Base-by-base conservation (phyloP, 352 stramenopile genomes). In the Pythium monospermum region DNA sequence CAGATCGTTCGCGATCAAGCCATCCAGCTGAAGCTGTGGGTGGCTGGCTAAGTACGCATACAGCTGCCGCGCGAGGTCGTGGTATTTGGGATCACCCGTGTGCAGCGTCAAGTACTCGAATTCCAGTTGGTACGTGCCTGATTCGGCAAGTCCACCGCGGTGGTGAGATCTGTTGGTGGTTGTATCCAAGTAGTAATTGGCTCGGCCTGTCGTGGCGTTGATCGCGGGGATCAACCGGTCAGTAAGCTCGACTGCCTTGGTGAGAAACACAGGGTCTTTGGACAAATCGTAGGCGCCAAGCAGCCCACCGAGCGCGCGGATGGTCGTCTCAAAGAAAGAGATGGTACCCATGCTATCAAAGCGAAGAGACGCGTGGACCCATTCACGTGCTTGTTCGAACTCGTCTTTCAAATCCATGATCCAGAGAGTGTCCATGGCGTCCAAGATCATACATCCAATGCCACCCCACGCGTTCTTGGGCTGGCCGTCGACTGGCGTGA, bases 311-410 rank as follows among this genome's bases (percentile, higher is more conserved):
- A 99, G 74, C 57, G 90, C 88, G 18, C 97, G 91, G 77, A 99
- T 99, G 36, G 96, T 99, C 3, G 96, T 99, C 79, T 99, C 97
- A 75, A 99, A 99, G n/a, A 98, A 79, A 22, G 88, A 98, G 4
- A 99, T 76, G 21, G 78, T 62, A 27, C 77, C 76, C 49, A 91
- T 59, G 19, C 86, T 66, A 6, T 70, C 76, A 35, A 98, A 94
- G 55, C 96, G 69, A 0, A 98, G 52, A 28, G 81, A 53, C n/a
- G 73, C 63, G 1, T 60, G 66, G 30, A 98, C 80, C 60, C 88
- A 98, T 23, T 97, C 68, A 25, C 76, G 69, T 1, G 89, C 93
- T 35, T 95, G 71, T 16, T 80, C 58, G 59, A 98, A 98, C 57
- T 98, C 95, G 13, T 92, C 79, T 49, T 85, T 65, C 7, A 85